phyloP scores from a whole-genome alignment of 148 eudicot species.

The Silene latifolia region DNA sequence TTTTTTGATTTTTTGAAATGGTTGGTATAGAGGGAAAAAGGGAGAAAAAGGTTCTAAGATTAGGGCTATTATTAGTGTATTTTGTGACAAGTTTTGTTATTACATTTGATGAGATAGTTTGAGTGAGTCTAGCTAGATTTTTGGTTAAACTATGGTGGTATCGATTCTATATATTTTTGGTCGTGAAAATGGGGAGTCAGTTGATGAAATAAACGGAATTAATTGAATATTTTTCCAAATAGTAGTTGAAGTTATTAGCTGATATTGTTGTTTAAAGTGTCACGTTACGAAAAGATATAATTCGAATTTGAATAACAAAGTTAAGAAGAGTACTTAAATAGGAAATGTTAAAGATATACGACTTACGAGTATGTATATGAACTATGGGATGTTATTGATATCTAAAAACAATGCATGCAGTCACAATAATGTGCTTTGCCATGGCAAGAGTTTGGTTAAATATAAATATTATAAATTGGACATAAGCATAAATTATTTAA shows the following conservation, averaged over 20 bases:
- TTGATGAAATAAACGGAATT: too few relatives aligned
- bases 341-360: too few relatives aligned
- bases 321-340: too few relatives aligned
- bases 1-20: not conserved
- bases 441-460: not conserved
- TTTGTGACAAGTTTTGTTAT: too few relatives aligned
- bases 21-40: slow-evolving; percentile 22
- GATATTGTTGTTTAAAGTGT: too few relatives aligned
- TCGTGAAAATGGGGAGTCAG: too few relatives aligned
- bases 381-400: too few relatives aligned
- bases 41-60: slow-evolving; percentile 6
- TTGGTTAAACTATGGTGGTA: not conserved
- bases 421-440: not conserved
- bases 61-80: slow-evolving; percentile 14
- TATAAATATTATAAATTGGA: not conserved
- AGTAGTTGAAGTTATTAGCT: too few relatives aligned
- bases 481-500: not conserved
- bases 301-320: not conserved
- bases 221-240: too few relatives aligned
- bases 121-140: not conserved
- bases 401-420: too few relatives aligned
- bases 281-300: too few relatives aligned
- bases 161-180: not conserved
- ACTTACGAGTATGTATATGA: not conserved
- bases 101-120: not conserved